Percentiles rank a stretch among this genome's conserved stretches.
Conservation (phyloP, 306 rosid genomes). For the Citrullus amarus region DNA sequence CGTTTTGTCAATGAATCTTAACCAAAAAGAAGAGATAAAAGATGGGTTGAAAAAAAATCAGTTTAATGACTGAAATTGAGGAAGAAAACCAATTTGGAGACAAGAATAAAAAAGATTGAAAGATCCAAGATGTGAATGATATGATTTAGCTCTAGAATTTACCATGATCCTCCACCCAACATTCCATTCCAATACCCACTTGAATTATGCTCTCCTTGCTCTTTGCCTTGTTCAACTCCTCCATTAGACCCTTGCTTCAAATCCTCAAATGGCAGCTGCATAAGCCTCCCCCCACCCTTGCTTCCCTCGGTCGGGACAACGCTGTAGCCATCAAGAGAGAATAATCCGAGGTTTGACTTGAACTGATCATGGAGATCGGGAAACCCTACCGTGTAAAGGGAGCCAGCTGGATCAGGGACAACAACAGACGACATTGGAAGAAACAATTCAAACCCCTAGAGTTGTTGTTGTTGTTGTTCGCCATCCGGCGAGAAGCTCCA, state of each 20-base stretch:
- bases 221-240: slow-evolving; percentile 20
- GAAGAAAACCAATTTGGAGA: not conserved
- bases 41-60: not conserved
- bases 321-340: slow-evolving; percentile 40
- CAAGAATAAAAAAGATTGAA: not conserved
- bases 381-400: slow-evolving; percentile 26
- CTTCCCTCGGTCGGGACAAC: slow-evolving; percentile 12
- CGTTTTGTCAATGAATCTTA: slow-evolving; percentile 2
- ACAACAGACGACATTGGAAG: slow-evolving; percentile 20
- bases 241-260: slow-evolving; percentile 33
- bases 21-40: not conserved
- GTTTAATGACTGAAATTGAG: slow-evolving; percentile 6
- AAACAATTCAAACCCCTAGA: slow-evolving; percentile 50
- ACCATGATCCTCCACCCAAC: slow-evolving; percentile 83
- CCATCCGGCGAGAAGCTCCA: slow-evolving; percentile 52
- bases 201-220: slow-evolving; percentile 34
- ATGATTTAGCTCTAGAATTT: slow-evolving; percentile 9
- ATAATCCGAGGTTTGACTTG: slow-evolving; percentile 53
- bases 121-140: not conserved
- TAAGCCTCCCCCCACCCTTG: slow-evolving; percentile 27
- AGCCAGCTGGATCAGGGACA: slow-evolving; percentile 21
- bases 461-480: slow-evolving; percentile 3
- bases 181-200: slow-evolving; percentile 69
- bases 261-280: slow-evolving; percentile 53
- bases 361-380: slow-evolving; percentile 32